These are phyloP conservation scores for Ottelia alismoides DNA, from an alignment of 106 monocot genomes.

Conservation along the genomic window DNA sequence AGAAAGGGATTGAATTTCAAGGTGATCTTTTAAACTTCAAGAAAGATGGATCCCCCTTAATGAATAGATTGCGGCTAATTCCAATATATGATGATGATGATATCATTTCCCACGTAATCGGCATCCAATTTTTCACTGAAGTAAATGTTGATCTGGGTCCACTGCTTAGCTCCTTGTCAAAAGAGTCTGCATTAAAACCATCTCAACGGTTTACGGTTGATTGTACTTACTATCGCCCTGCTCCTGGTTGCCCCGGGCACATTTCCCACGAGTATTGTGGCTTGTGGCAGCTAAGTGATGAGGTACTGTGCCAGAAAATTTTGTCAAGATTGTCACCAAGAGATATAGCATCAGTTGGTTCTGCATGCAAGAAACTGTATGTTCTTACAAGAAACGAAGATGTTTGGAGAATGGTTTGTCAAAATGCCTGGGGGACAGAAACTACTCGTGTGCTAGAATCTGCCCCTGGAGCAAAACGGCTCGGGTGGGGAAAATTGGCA, in stretches of 20 bases:
- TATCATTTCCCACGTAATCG: constrained; percentile 62
- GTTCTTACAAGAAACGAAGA: constrained; percentile 49
- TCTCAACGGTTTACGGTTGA: constrained; percentile 8
- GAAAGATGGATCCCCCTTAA: constrained; percentile 78
- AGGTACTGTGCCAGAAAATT: constrained; percentile 70
- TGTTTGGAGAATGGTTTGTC: constrained; percentile 83
- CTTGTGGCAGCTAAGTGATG: constrained; percentile 64
- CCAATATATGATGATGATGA: constrained; percentile 81
- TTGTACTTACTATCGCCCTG: too few relatives aligned
- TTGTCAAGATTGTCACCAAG: constrained; percentile 64
- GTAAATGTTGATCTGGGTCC: constrained; percentile 72
- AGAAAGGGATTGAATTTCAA: constrained; percentile 56
- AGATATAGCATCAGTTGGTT: constrained; percentile 73
- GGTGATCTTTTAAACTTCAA: constrained; percentile 76
- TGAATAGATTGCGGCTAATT: constrained; percentile 47
- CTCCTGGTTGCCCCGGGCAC: constrained; percentile 16
- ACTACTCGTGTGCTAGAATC: constrained; percentile 59
- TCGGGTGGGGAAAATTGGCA: constrained; percentile 76
- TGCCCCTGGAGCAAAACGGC: constrained; percentile 31
- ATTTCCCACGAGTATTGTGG: constrained; percentile 48
- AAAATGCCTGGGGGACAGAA: constrained; percentile 82
- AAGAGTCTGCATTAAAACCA: constrained; percentile 18
- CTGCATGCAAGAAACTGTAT: constrained; percentile 51
- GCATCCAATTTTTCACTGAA: constrained; percentile 60
- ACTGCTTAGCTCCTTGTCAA: constrained; percentile 20